Conservation (phyloP, 306 rosid species). For the Geum urbanum region DNA sequence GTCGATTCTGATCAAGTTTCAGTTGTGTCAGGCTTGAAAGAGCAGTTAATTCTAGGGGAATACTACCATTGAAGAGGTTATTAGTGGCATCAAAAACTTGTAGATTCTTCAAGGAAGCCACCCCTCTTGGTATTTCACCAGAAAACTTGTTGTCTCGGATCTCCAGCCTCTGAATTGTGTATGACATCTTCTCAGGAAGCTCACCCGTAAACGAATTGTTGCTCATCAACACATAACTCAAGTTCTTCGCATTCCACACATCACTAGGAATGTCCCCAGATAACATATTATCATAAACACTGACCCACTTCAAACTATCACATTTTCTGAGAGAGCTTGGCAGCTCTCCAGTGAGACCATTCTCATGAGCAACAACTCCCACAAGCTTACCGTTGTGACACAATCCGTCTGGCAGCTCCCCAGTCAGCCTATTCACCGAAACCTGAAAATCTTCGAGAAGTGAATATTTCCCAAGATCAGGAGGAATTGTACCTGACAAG, state of each 20-base stretch:
- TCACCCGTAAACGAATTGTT: slow-evolving; percentile 49
- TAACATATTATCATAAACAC: slow-evolving; percentile 34
- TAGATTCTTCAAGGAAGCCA: slow-evolving; percentile 45
- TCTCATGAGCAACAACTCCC: slow-evolving; percentile 37
- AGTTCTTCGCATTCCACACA: slow-evolving; percentile 50
- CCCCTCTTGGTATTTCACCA: slow-evolving; percentile 52
- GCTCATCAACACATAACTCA: slow-evolving; percentile 27
- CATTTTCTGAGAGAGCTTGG: slow-evolving; percentile 66
- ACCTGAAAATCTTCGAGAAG: slow-evolving; percentile 34
- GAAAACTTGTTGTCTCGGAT: slow-evolving; percentile 51
- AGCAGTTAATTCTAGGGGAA: slow-evolving; percentile 51
- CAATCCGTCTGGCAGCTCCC: slow-evolving; percentile 51
- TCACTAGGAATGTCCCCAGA: slow-evolving; percentile 60
- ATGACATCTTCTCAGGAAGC: slow-evolving; percentile 47
- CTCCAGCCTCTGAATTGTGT: slow-evolving; percentile 37
- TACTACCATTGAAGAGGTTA: slow-evolving; percentile 47
- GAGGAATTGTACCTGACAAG: slow-evolving; percentile 53
- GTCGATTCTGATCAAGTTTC: slow-evolving; percentile 45
- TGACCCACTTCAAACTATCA: slow-evolving; percentile 21
- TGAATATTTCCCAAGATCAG: slow-evolving; percentile 51
- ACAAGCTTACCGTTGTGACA: slow-evolving; percentile 40
- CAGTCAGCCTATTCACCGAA: slow-evolving; percentile 36
- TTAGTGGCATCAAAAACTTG: slow-evolving; percentile 42
- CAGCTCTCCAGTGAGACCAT: slow-evolving; percentile 50
- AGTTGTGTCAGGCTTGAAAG: slow-evolving; percentile 34